Conservation (phyloP, 2,329 filamentous ascomycete species). For the Xylariaceae sp. region DNA sequence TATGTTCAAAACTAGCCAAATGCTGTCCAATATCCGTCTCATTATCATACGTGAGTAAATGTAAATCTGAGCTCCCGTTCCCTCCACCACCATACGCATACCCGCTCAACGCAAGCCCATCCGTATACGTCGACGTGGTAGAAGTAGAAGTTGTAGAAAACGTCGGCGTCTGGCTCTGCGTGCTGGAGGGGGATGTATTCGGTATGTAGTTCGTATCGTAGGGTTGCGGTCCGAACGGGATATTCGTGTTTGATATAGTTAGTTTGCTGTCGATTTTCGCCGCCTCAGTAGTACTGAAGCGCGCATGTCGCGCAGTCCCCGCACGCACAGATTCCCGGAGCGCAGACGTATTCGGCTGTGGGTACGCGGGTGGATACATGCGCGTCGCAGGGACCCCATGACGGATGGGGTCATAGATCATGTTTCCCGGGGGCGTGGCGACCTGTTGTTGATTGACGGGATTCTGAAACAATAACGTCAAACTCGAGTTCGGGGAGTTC, state of each 20-base stretch:
- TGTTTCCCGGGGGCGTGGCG: constrained; percentile 50
- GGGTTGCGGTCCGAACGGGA: constrained; percentile 39
- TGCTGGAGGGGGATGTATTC: constrained; percentile 39
- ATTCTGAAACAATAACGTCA: constrained; percentile 74
- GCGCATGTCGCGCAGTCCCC: constrained; percentile 18
- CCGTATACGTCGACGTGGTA: constrained; percentile 16
- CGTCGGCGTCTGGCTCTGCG: constrained; percentile 32
- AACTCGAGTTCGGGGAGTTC: constrained; percentile 76
- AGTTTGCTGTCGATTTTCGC: constrained; percentile 32
- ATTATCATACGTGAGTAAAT: constrained; percentile 33
- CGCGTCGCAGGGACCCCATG: constrained; percentile 48
- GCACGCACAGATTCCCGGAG: constrained; percentile 34
- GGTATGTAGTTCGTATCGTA: constrained; percentile 25
- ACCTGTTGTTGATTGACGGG: constrained; percentile 37
- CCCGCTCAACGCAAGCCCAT: constrained; percentile 29
- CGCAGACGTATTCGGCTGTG: constrained; percentile 45
- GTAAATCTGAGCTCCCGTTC: constrained; percentile 25
- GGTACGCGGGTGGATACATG: constrained; percentile 47
- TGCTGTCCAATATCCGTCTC: constrained; percentile 34
- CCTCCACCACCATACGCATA: constrained; percentile 31
- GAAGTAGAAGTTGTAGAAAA: neutral
- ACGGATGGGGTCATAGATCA: constrained; percentile 56
- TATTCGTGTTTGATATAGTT: constrained; percentile 23
- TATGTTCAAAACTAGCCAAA: constrained; percentile 31
- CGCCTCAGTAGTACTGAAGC: constrained; percentile 30